A percentile compares a stretch with the other conserved stretches of the same genome.
These are phyloP conservation scores for Coccomyxa sp. DNA, from an alignment of 139 green algal species.

Conservation along the genomic window DNA sequence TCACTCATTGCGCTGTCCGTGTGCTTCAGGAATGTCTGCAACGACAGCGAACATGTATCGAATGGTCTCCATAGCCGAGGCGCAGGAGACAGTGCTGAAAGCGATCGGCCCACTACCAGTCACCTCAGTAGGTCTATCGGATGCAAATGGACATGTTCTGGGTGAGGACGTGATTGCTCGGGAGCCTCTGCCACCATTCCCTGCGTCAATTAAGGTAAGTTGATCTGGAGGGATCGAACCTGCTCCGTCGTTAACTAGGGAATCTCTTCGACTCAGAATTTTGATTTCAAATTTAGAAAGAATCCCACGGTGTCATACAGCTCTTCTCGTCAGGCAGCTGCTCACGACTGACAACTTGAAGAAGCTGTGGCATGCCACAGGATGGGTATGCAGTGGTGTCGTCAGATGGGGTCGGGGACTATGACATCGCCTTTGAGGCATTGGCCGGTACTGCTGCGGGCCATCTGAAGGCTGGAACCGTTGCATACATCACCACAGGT, in stretches of 20 bases:
- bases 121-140: conserved; percentile 39
- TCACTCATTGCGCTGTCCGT: too few species aligned
- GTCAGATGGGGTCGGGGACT: conserved; percentile 74
- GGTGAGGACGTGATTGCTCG: conserved; percentile 65
- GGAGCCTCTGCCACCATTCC: conserved; percentile 84
- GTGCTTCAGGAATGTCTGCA: not conserved
- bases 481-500: conserved; percentile 92
- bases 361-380: conserved; percentile 32
- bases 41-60: conserved; percentile 53
- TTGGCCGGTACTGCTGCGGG: conserved; percentile 53
- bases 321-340: not conserved
- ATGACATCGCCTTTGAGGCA: conserved; percentile 66
- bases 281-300: too few species aligned
- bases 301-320: not conserved
- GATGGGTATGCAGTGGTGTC: conserved; percentile 91
- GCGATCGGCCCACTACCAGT: conserved; percentile 40
- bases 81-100: conserved; percentile 56
- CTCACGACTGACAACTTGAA: not conserved
- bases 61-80: conserved; percentile 81
- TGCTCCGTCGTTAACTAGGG: not conserved
- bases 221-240: not conserved
- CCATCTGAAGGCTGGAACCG: conserved; percentile 42
- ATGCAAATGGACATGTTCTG: conserved; percentile 55
- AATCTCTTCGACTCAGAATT: too few species aligned
- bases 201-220: conserved; percentile 87